phyloP scores from a whole-genome alignment of 2,329 filamentous ascomycete species.

The Botryotinia calthae region DNA sequence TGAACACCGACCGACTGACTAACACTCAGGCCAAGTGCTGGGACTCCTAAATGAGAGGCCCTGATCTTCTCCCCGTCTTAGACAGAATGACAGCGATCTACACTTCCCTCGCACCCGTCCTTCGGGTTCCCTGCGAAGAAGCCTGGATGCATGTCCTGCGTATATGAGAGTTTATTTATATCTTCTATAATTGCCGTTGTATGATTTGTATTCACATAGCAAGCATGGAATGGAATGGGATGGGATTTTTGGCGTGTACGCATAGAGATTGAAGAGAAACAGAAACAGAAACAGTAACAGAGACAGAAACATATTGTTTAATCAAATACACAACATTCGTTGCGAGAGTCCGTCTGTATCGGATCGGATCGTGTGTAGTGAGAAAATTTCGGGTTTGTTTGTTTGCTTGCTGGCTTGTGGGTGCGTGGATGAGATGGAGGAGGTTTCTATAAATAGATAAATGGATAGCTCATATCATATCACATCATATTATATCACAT shows the following conservation, averaged over 20 bases:
- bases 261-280: not conserved
- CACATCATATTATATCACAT: no score
- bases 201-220: not conserved
- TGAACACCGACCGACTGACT: not conserved
- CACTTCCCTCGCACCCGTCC: not conserved
- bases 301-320: not conserved
- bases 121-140: not conserved
- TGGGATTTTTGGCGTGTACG: no score
- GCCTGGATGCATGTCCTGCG: not conserved
- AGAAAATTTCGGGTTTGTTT: no score
- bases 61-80: not conserved
- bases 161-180: not conserved
- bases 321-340: not conserved
- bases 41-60: not conserved
- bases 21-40: not conserved
- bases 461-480: not conserved
- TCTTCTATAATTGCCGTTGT: not conserved
- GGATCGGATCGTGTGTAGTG: no score
- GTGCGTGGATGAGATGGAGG: no score
- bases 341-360: not conserved
- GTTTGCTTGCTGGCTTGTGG: no score
- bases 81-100: not conserved
- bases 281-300: not conserved
- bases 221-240: no score
- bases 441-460: no score